Evolutionary conservation across 371 early-diverging fungal species (phyloP).

Genomic region (Mucor plumbeus): DNA sequence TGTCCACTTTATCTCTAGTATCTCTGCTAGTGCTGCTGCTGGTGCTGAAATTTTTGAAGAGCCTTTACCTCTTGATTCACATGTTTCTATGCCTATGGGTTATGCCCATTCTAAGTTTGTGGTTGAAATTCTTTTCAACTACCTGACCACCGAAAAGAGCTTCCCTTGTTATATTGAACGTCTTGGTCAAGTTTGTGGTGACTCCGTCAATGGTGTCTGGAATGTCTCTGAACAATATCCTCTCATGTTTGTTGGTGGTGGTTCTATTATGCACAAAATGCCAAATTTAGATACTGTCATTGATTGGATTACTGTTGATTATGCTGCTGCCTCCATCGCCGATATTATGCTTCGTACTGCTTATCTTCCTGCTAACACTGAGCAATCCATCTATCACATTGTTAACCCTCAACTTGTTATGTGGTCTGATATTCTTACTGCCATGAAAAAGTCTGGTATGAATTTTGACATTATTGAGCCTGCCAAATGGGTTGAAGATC

Average conservation of each 20-base stretch:
- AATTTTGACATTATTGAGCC: constrained; percentile 31
- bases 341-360: constrained; percentile 41
- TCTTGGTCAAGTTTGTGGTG: constrained; percentile 54
- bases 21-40: constrained; percentile 23
- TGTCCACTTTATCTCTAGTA: constrained; percentile 38
- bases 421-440: constrained; percentile 33
- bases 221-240: constrained; percentile 47
- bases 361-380: neutral
- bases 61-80: constrained; percentile 24
- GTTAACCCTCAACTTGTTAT: constrained; percentile 33
- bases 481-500: constrained; percentile 34
- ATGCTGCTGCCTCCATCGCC: constrained; percentile 33
- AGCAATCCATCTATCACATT: constrained; percentile 34
- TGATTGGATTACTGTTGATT: constrained; percentile 48
- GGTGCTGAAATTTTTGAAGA: constrained; percentile 28
- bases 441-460: constrained; percentile 35
- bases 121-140: constrained; percentile 34
- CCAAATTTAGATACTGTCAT: constrained; percentile 28
- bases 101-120: constrained; percentile 51
- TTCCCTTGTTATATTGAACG: constrained; percentile 50
- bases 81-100: constrained; percentile 39
- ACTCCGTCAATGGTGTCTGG: constrained; percentile 48
- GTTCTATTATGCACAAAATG: constrained; percentile 29
- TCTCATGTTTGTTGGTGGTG: constrained; percentile 45
- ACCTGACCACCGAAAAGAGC: constrained; percentile 30